phyloP scores from a whole-genome alignment of 495 filamentous ascomycete species.

The Xylaria flabelliformis region DNA sequence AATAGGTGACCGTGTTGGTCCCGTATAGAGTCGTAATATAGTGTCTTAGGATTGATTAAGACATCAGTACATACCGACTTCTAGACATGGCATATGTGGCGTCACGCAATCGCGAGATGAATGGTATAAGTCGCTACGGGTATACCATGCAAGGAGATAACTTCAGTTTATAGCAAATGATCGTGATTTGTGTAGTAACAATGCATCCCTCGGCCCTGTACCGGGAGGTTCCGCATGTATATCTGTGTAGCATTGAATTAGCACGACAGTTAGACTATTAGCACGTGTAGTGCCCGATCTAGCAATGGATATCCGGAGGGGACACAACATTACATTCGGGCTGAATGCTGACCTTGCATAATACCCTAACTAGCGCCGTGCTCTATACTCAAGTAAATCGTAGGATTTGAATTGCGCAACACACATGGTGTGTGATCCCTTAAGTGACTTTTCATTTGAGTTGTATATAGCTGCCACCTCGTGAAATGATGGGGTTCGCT shows the following conservation, averaged over 20 bases:
- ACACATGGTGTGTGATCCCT: not conserved
- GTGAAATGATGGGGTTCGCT: not conserved
- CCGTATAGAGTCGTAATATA: not conserved
- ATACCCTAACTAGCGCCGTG: not conserved
- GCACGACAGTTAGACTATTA: slow-evolving; percentile 11
- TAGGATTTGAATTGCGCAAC: not conserved
- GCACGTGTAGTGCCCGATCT: slow-evolving; percentile 20
- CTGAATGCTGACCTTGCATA: slow-evolving; percentile 22
- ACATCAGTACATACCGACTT: not conserved
- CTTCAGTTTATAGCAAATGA: slow-evolving; percentile 10
- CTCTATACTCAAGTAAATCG: not conserved
- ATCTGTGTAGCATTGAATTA: slow-evolving; percentile 24
- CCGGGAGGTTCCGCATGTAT: slow-evolving; percentile 18
- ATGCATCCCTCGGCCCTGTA: not conserved
- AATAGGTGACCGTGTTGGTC: not conserved
- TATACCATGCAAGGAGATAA: not conserved
- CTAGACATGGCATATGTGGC: not conserved
- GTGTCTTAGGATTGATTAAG: not conserved
- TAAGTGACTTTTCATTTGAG: slow-evolving; percentile 7
- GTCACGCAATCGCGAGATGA: slow-evolving; percentile 8
- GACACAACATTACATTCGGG: not conserved
- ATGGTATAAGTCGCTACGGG: not conserved
- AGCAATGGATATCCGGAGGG: slow-evolving; percentile 17
- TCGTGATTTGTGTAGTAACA: not conserved
- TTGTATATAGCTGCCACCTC: slow-evolving; percentile 13